Percentiles rank a stretch among this genome's conserved stretches.
These are phyloP conservation scores for Solanum virginianum DNA, from an alignment of 257 asterid genomes.

Conservation along the genomic window DNA sequence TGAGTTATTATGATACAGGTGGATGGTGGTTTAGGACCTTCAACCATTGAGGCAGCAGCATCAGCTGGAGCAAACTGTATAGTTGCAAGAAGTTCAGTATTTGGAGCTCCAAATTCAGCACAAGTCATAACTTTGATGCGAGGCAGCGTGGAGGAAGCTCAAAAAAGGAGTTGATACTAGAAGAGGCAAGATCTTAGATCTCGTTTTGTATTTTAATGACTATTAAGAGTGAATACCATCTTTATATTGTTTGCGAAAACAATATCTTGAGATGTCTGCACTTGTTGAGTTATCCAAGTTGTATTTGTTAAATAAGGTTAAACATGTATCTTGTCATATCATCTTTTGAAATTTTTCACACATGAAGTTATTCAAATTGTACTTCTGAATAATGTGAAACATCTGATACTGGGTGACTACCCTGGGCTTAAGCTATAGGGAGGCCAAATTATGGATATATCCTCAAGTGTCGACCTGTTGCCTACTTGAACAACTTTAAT, in stretches of 20 bases:
- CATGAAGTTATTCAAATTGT: background rate
- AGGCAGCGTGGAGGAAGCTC: slow-evolving; percentile 33
- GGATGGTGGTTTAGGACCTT: slow-evolving; percentile 92
- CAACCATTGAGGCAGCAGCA: slow-evolving; percentile 65
- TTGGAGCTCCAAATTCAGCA: slow-evolving; percentile 82
- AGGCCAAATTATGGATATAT: no score
- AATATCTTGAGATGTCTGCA: background rate
- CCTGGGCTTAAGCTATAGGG: no score
- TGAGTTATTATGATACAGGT: slow-evolving; percentile 29
- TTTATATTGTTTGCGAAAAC: background rate
- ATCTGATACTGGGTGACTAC: background rate
- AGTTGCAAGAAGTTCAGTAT: slow-evolving; percentile 86
- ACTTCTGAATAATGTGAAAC: background rate
- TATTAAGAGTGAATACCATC: background rate
- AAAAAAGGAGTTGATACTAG: slow-evolving; percentile 4
- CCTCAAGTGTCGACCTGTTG: no score
- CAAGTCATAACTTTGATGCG: slow-evolving; percentile 60
- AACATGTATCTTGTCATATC: background rate
- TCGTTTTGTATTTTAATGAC: background rate
- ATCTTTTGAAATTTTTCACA: background rate
- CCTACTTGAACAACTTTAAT: no score
- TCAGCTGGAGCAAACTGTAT: slow-evolving; percentile 88
- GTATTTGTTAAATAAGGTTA: background rate
- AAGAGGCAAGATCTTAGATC: background rate
- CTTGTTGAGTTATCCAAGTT: background rate